Base-by-base conservation (phyloP, 2,329 filamentous ascomycete species). In the Penicillium capsulatum region DNA sequence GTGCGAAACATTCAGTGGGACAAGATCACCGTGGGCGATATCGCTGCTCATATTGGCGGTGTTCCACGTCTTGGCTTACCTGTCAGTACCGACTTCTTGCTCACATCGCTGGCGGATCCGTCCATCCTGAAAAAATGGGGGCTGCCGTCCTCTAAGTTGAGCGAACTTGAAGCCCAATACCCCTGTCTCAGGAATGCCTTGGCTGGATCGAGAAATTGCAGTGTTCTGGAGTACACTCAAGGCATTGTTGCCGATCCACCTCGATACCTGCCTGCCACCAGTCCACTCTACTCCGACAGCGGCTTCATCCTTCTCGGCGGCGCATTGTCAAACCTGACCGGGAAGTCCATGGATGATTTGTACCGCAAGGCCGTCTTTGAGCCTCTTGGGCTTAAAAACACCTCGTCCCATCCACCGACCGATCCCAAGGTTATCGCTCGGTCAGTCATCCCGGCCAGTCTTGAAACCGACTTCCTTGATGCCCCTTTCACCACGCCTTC, bases 261-360 rank as follows among this genome's bases (percentile, higher is more conserved):
- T 0, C 57, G 66, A 1, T 74, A 70, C 35, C 51, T 58, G 0
- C 66, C 73, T 0, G 72, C 69, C 46, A 62, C 65, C 0, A 68
- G 60, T 2, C 72, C 74, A 0, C 59, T 65, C 2, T 79, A 79
- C 52, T 71, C 73, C 17, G 76, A 77, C 46, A 57, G 68, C 3
- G 72, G 63, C 1, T 71, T 50, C 30, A 43, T 48, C 6, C 40
- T 57, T 3, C 50, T 72, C 14, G 71, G 69, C 2, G 55, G 70
- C 1, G 69, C 69, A 0, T 57, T 77, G 1, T 69, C 75, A 42
- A 63, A 63, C 4, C 61, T 70, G 0, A 70, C 68, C 0, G 66
- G 67, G 3, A 64, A 63, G 32, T 47, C 65, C 0, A 67, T 70
- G 13, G 54, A 58, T 1, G 57, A 72, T 2, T 57, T 72, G 3